Evolutionary conservation across 148 eudicot genomes (phyloP).

Genomic region (Vaccinium myrtillus): DNA sequence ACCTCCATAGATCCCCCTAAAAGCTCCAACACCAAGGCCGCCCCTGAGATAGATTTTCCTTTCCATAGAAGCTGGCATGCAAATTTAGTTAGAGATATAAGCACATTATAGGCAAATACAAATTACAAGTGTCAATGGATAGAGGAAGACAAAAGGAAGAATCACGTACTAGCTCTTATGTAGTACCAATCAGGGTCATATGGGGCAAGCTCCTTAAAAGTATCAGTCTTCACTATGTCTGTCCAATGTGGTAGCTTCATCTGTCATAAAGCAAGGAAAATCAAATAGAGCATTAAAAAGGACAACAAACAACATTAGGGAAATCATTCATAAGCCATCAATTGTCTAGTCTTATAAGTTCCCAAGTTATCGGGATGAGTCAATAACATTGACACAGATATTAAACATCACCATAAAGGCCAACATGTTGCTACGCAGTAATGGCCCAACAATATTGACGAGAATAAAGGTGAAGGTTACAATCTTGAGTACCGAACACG

Average conservation of each 20-base stretch:
- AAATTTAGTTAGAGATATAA: background rate
- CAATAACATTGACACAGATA: background rate
- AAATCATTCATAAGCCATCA: background rate
- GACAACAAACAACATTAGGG: background rate
- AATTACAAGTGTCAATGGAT: background rate
- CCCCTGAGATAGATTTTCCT: slow-evolving; percentile 86
- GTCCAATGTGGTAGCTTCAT: slow-evolving; percentile 45
- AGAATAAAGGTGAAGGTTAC: no score
- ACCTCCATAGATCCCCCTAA: no score
- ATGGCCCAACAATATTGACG: background rate
- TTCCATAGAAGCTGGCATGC: slow-evolving; percentile 66
- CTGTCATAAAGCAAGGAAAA: slow-evolving; percentile 22
- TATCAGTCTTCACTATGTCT: no score
- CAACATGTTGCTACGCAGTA: background rate
- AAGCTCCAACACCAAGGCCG: slow-evolving; percentile 64
- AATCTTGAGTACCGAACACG: no score
- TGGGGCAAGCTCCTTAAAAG: slow-evolving; percentile 42
- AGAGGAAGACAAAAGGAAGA: background rate
- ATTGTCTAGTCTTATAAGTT: background rate
- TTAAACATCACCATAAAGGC: background rate
- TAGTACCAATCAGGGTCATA: slow-evolving; percentile 48
- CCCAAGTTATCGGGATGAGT: background rate
- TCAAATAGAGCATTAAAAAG: background rate
- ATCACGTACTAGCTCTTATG: slow-evolving; percentile 31
- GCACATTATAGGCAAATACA: background rate